Conservation (phyloP, 805 yeast genomes). For the Spathaspora hagerdaliae region DNA sequence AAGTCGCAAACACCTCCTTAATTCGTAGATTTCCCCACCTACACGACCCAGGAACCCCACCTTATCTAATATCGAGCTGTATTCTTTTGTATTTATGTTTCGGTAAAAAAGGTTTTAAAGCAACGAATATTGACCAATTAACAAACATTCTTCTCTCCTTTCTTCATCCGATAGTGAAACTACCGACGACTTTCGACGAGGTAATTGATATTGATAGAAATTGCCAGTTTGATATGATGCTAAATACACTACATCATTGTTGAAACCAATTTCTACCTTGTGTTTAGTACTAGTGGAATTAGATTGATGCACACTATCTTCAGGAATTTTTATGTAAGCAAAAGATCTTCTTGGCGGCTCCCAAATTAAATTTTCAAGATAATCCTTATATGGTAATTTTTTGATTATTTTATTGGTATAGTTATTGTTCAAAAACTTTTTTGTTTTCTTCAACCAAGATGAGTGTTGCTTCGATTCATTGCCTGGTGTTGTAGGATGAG, state of each 20-base stretch:
- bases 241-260: constrained; percentile 27
- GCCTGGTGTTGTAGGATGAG: background rate
- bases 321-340: constrained; percentile 37
- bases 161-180: constrained; percentile 12
- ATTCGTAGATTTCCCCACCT: no score
- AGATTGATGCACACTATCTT: constrained; percentile 13
- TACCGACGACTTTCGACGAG: constrained; percentile 9
- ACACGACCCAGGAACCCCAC: no score
- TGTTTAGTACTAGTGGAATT: constrained; percentile 4
- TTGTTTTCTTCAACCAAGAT: constrained; percentile 20
- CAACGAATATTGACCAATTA: constrained; percentile 21
- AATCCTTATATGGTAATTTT: constrained; percentile 38
- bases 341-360: constrained; percentile 41
- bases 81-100: no score
- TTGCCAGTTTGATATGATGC: constrained; percentile 36
- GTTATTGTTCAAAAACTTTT: constrained; percentile 27
- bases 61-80: no score
- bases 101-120: background rate
- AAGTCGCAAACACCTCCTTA: no score
- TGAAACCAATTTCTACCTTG: constrained; percentile 36
- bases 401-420: constrained; percentile 36
- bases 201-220: constrained; percentile 36
- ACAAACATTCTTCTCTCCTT: constrained; percentile 27
- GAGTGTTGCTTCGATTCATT: constrained; percentile 12
- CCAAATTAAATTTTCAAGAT: constrained; percentile 38